Evolutionary conservation across 179 eudicot species (phyloP).

Genomic region (Patellifolia procumbens): DNA sequence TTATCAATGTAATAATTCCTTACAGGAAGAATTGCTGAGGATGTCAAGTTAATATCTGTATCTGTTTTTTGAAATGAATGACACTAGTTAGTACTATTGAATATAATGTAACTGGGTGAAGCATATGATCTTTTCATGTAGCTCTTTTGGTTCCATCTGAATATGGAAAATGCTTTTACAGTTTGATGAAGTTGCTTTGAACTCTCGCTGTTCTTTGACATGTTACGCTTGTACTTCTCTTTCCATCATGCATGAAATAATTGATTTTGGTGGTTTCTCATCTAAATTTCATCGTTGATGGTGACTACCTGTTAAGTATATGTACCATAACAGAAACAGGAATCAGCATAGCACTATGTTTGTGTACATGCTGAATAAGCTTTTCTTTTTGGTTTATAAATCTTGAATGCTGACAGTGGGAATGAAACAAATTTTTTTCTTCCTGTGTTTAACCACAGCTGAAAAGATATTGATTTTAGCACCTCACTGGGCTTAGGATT

Average conservation of each 20-base stretch:
- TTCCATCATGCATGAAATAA: background rate
- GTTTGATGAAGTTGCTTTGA: background rate
- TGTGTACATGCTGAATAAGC: background rate
- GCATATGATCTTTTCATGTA: background rate
- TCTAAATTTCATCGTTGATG: background rate
- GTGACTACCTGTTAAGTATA: background rate
- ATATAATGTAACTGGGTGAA: background rate
- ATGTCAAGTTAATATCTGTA: conserved; percentile 12
- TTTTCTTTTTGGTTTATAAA: background rate
- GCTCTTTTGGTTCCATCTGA: background rate
- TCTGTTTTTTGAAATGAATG: background rate
- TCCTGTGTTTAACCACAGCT: background rate
- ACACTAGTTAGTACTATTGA: background rate
- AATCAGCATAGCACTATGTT: background rate
- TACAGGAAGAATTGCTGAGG: background rate
- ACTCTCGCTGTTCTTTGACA: background rate
- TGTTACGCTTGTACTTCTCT: background rate
- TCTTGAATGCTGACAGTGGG: background rate
- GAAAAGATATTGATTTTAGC: background rate
- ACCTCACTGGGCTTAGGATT: background rate
- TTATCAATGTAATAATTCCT: conserved; percentile 10
- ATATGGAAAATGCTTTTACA: background rate
- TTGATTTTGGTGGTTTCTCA: background rate
- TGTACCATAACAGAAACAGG: background rate
- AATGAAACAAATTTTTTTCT: background rate